Base-by-base conservation (phyloP, 2,329 filamentous ascomycete genomes). In the Aspergillus sp. region DNA sequence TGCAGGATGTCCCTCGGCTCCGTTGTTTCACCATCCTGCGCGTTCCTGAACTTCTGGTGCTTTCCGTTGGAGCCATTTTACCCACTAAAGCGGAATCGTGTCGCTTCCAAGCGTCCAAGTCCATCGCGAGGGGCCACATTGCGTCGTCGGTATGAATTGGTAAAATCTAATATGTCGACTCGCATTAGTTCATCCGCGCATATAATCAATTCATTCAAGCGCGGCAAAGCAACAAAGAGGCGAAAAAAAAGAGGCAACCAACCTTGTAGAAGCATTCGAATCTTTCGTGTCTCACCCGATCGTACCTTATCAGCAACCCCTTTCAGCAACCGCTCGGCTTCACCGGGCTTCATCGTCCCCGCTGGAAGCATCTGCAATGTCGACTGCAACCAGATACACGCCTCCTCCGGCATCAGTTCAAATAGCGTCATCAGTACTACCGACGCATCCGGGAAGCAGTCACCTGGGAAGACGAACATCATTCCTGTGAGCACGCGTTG, bases 391-490 rank as follows among this genome's bases (percentile, higher is more conserved):
- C 93, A 97, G 4, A 74, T 67, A 1, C 86, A 82, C 9, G 89
- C 88, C 61, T 93, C 79, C 45, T 80, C 74, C 0, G 93, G 93
- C 61, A 94, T 74, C 36, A 97, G 73, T 65, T 95, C 85, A 63
- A 98, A 95, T 53, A 97, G 76, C 3, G 85, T 83, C 50, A 98
- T 80, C 44, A 98, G 72, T n/a, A 95, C 88, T 4, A 89, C 90
- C 42, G 88, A 95, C 10, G 89, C 90, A 63, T 98, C 93, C 0
- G 90, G 84, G 62, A 97, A 94, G 70, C 90, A 96, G 66, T 97
- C 93, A 39, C 87, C 81, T 0, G 93, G 94, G 71, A 98, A 98
- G 0, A 86, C 94, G 65, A 96, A 96, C 91, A 98, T 97, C 90
- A 98, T 94, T 50, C 93, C 93, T 1, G 90, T 93, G 72, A 98